Evolutionary conservation across 2,329 filamentous ascomycete genomes (phyloP).

Genomic region (Thielaviopsis populi): DNA sequence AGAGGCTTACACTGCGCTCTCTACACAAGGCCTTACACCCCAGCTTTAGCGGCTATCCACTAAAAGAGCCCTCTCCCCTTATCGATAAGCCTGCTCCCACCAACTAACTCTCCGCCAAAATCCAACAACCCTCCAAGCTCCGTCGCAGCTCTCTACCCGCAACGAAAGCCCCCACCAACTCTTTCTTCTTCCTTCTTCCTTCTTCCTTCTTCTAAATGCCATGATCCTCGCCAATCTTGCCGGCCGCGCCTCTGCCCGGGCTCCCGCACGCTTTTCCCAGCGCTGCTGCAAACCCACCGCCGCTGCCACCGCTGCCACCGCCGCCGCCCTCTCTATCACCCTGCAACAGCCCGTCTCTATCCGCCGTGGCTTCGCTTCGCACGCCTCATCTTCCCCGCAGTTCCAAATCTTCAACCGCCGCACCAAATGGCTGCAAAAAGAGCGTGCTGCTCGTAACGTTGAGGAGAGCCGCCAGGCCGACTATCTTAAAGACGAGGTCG

Average conservation of each 20-base stretch:
- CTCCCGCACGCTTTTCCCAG: not conserved
- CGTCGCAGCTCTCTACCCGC: not conserved
- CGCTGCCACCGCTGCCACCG: not conserved
- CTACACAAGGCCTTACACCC: not conserved
- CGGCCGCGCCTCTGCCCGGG: not conserved
- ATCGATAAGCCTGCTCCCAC: not conserved
- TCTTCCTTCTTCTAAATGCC: not conserved
- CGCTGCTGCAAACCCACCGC: not conserved
- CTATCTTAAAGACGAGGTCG: constrained; percentile 88
- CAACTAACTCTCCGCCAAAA: not conserved
- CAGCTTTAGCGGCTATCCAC: not conserved
- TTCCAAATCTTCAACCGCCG: constrained; percentile 84
- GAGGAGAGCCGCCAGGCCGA: constrained; percentile 67
- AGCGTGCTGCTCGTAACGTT: constrained; percentile 59
- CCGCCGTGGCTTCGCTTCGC: constrained; percentile 13
- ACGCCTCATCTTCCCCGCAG: constrained; percentile 22
- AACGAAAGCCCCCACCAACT: not conserved
- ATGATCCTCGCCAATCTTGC: not conserved
- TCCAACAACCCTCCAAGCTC: not conserved
- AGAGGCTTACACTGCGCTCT: no score
- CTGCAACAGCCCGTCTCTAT: not conserved
- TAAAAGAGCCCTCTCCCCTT: not conserved
- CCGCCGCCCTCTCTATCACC: not conserved
- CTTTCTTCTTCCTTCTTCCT: not conserved
- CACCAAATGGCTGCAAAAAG: constrained; percentile 82